Percentiles rank a stretch among this genome's conserved stretches.
These are phyloP conservation scores for Trypanosoma lewisi DNA, from an alignment of 208 protist species.

Conservation along the genomic window DNA sequence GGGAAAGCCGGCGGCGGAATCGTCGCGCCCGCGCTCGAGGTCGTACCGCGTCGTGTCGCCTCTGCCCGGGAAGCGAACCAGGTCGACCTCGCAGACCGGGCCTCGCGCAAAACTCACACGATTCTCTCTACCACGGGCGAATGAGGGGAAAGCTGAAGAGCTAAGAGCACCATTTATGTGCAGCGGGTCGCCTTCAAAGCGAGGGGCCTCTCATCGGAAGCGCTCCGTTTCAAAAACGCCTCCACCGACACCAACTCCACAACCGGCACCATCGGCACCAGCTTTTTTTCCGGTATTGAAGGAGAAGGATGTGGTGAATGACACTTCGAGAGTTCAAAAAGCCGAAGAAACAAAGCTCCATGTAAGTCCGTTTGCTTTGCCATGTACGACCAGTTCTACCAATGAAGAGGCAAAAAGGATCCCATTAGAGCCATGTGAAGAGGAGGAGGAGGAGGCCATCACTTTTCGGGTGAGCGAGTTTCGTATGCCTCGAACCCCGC, in stretches of 20 bases:
- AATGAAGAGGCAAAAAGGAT: background rate
- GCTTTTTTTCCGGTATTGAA: no score
- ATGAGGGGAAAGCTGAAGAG: background rate
- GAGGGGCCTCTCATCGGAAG: background rate
- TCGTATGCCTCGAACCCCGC: constrained; percentile 20
- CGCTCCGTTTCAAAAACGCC: constrained; percentile 7
- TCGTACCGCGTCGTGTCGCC: constrained; percentile 11
- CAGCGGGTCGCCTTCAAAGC: constrained; percentile 6
- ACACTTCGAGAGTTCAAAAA: background rate
- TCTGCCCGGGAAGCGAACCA: constrained; percentile 1
- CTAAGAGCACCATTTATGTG: constrained; percentile 19
- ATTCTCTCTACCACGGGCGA: background rate
- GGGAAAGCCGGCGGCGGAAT: background rate
- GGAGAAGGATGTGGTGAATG: no score
- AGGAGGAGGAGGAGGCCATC: constrained; percentile 1
- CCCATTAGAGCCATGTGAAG: background rate
- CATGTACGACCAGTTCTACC: background rate
- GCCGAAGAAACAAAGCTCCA: background rate
- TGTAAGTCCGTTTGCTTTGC: constrained; percentile 12
- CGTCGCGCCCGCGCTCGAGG: constrained; percentile 5
- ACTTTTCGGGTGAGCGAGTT: constrained; percentile 27
- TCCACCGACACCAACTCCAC: background rate
- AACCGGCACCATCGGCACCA: no score
- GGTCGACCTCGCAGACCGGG: constrained; percentile 5
- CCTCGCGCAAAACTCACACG: background rate